Base-by-base conservation (phyloP, 192 early-diverging fungal genomes). In the Coemansia sp. region DNA sequence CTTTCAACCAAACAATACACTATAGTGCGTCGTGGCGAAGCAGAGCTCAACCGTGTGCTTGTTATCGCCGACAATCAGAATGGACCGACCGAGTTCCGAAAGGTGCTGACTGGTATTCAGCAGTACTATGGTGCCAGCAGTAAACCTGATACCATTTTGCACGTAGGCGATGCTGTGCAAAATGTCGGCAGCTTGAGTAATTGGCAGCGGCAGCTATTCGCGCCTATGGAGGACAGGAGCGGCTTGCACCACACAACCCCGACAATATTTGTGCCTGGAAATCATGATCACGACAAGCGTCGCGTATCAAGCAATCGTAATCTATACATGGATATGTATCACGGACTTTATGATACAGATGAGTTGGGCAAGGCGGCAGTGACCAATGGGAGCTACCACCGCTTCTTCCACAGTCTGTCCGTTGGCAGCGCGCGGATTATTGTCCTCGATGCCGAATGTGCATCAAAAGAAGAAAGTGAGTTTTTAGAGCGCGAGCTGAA, bases 161-260 rank as follows among this genome's bases (percentile, higher is more conserved):
- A 91, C 68, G 88, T 85, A 10, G 90, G 90, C 18, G 90, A 91
- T 71, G 77, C 82, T 4, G 85, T 90, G 7, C 88, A 91, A 60
- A 77, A 78, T 19, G 84, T 81, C 26, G 37, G 63, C 0, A 82
- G 76, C 22, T 64, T 90, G 20, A 75, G 74, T 39, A 86, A 89
- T 60, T 91, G 90, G 90, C 88, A 91, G 47, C 86, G 76, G 1
- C 87, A 91, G 60, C 79, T 90, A 61, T 81, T 81, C 26, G 78
- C 85, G 54, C 90, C 90, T 8, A 43, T 91, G 26, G 85, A 85
- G 1, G 69, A 84, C 39, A 75, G 74, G n/a, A 69, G 66, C 61
- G 71, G 62, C 13, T 71, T 85, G n/a, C 80, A 74, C 1, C 88
- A 90, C 69, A 72, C 52, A 0, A 74, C 76, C 8, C 88, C 90